A percentile compares a stretch with the other conserved stretches of the same genome.
phyloP scores from a whole-genome alignment of 1,284 basidiomycete species.

The Moesziomyces sp. region DNA sequence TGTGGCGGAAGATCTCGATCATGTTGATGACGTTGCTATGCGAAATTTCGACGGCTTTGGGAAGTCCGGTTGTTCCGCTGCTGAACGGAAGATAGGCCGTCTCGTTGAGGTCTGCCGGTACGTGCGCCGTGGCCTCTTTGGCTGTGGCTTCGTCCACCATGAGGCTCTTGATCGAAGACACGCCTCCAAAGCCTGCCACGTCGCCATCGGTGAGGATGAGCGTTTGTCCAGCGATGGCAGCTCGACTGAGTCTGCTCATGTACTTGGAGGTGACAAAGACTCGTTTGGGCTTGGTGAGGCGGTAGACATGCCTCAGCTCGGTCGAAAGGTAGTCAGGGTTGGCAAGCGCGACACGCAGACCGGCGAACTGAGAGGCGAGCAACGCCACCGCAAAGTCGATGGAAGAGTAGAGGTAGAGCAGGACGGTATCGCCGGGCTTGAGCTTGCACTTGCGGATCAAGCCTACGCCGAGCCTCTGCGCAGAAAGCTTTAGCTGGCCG shows the following conservation, averaged over 20 bases:
- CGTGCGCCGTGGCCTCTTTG: slow-evolving; percentile 6
- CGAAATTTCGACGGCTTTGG: slow-evolving; percentile 51
- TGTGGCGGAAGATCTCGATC: slow-evolving; percentile 30
- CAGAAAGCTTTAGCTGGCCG: slow-evolving; percentile 41
- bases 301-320: slow-evolving; percentile 43
- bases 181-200: slow-evolving; percentile 18
- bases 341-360: slow-evolving; percentile 41
- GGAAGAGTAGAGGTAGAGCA: slow-evolving; percentile 33
- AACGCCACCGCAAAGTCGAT: slow-evolving; percentile 47
- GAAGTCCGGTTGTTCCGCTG: slow-evolving; percentile 45
- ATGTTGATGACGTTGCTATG: slow-evolving; percentile 44
- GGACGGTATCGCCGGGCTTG: slow-evolving; percentile 41
- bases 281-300: slow-evolving; percentile 38
- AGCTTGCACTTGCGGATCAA: slow-evolving; percentile 37
- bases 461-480: slow-evolving; percentile 41
- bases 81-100: slow-evolving; percentile 39
- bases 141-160: slow-evolving; percentile 8
- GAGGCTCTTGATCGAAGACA: slow-evolving; percentile 22
- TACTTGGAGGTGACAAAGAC: slow-evolving; percentile 31
- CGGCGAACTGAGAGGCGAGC: slow-evolving; percentile 43
- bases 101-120: slow-evolving; percentile 15
- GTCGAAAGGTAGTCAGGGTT: slow-evolving; percentile 38
- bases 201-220: slow-evolving; percentile 28
- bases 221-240: slow-evolving; percentile 20
- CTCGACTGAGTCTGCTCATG: slow-evolving; percentile 8